phyloP scores from a whole-genome alignment of 176 grass and related monocot species.

The Alloteropsis semialata region DNA sequence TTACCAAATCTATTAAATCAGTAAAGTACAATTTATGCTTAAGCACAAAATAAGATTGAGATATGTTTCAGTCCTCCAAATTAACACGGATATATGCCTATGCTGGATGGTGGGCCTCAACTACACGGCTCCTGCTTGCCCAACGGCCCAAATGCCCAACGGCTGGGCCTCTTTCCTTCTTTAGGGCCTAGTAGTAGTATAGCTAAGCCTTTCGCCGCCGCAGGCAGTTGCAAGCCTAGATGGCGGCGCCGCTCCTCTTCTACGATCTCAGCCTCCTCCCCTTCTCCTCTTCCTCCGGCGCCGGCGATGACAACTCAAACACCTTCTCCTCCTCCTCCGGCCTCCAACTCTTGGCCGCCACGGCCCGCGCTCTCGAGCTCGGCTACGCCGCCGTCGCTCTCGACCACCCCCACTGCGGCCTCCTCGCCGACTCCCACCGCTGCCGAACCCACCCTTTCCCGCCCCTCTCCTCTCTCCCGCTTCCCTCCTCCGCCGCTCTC shows the following conservation, averaged over 20 bases:
- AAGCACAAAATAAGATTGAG: neutral
- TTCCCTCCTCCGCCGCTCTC: conserved; percentile 46
- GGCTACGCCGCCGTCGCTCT: conserved; percentile 19
- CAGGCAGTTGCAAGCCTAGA: too few relatives aligned
- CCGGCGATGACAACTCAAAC: neutral
- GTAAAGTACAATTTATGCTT: neutral
- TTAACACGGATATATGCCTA: too few relatives aligned
- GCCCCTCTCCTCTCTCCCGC: conserved; percentile 48
- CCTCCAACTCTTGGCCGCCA: neutral
- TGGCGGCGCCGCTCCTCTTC: neutral
- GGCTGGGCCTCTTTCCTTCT: too few relatives aligned
- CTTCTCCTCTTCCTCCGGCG: neutral
- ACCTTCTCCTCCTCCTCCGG: neutral
- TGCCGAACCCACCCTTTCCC: conserved; percentile 47
- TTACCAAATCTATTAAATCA: conserved; percentile 9
- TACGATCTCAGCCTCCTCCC: conserved; percentile 20
- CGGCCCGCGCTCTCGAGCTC: conserved; percentile 21
- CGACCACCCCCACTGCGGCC: conserved; percentile 44
- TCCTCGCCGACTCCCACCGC: conserved; percentile 53
- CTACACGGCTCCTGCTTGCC: too few relatives aligned
- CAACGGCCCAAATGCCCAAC: too few relatives aligned
- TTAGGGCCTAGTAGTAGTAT: too few relatives aligned
- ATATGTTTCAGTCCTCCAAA: neutral
- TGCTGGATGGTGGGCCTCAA: too few relatives aligned
- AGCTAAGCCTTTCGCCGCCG: too few relatives aligned